Percentiles rank a stretch among this genome's conserved stretches.
phyloP scores from a whole-genome alignment of 2,329 filamentous ascomycete species.

The Tympanopsis confertula region DNA sequence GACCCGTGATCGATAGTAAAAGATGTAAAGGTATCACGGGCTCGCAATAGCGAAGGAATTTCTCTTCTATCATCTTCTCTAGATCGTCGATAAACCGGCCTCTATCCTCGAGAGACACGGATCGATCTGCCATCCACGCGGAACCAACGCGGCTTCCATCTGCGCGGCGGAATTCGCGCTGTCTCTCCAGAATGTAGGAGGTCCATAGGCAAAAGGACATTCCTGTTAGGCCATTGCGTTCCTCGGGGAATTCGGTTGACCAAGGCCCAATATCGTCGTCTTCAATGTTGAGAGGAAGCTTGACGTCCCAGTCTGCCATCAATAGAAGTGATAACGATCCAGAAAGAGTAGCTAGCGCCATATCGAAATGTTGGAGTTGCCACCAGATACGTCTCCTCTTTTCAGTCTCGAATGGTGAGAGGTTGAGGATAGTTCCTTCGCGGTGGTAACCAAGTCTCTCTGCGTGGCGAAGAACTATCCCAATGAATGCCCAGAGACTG shows the following conservation, averaged over 20 bases:
- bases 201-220: conserved; percentile 28
- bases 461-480: conserved; percentile 20
- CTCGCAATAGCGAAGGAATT: conserved; percentile 16
- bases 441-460: conserved; percentile 59
- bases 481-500: conserved; percentile 6
- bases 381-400: conserved; percentile 65
- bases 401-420: conserved; percentile 52
- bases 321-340: conserved; percentile 39
- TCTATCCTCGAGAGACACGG: conserved; percentile 6
- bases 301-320: conserved; percentile 36
- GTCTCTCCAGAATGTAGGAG: conserved; percentile 24
- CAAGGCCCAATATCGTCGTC: conserved; percentile 25
- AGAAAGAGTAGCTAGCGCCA: conserved; percentile 53
- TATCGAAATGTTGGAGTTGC: conserved; percentile 58
- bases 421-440: conserved; percentile 39
- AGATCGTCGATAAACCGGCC: conserved; percentile 14
- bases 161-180: conserved; percentile 26
- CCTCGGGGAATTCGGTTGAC: conserved; percentile 17
- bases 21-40: conserved; percentile 19
- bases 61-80: conserved; percentile 12
- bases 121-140: conserved; percentile 1
- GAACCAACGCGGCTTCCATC: conserved; percentile 16
- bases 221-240: conserved; percentile 23
- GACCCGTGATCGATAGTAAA: not conserved
- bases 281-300: conserved; percentile 47